Base-by-base conservation (phyloP, 2,329 filamentous ascomycete genomes). In the Fusarium agapanthi region DNA sequence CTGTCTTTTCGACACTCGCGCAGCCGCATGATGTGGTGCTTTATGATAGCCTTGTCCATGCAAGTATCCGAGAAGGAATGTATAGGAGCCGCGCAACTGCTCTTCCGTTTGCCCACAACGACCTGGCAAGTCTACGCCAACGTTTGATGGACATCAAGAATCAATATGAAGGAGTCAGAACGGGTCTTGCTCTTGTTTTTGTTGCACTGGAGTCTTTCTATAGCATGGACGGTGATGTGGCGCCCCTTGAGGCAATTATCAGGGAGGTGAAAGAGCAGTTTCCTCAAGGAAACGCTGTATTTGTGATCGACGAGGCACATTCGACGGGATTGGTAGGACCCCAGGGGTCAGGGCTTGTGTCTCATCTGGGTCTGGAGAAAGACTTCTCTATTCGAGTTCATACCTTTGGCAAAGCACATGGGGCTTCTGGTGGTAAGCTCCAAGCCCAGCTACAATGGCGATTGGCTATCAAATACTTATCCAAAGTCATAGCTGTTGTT, bases 381-480 rank as follows among this genome's bases (percentile, higher is more conserved):
- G 24, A 61, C 1, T 37, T 61, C 16, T 55, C 58, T 18, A 55
- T 61, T 11, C 48, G 58, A 11, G 15, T 55, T 30, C 58, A 61
- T 20, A 61, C 58, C 7, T 61, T 61, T 55, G 58, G 58, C 3
- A 61, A 61, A 55, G 58, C 58, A n/a, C 58, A 61, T 37, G 58
- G 58, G 6, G 32, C 48, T 24, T 55, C 58, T 30, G 58, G 58
- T 4, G 48, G 58, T 55, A 30, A 54, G 47, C 10, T 43, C 7
- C 12, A 13, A 40, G 12, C 13, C 20, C 13, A 14, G 22, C 3
- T 50, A 2, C 24, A 13, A 16, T 18, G 10, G 2, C 4, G 11
- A 20, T 40, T 6, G n/a, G 20, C 2, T 15, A 22, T 11, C 2
- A 15, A 7, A 24, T 15, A 13, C 37, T 61, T 5, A 60, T 12